Base-by-base conservation (phyloP, 1,139 yeast genomes). In the Protomyces lactucae-debilis region DNA sequence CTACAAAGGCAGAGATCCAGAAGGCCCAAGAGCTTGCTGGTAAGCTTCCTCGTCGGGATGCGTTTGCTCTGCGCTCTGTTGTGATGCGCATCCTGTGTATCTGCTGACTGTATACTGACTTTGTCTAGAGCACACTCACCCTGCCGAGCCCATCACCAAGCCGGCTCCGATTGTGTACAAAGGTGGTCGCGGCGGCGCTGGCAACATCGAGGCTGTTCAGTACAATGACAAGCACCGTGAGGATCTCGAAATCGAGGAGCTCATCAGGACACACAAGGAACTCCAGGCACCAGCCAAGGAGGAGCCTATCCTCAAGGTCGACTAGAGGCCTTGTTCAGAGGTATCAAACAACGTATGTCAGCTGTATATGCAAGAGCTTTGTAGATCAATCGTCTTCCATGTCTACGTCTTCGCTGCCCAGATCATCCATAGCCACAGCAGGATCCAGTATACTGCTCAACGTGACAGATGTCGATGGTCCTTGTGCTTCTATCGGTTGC, bases 151-250 rank as follows among this genome's bases (percentile, higher is more conserved):
- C 23, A 43, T 43, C 14, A 18, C 48, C 48, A 43, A 43, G 48
- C 48, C 48, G 40, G 37, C 57, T 3, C 63, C 56, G 3, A 23
- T 43, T 3, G 63, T 43, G 23, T 59, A 59, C 23, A 59, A 59
- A 21, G 63, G 63, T 9, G 63, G 63, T 16, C 52, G 63, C 2
- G 63, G 63, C 10, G 63, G 63, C 16, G 63, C 63, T 8, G 63
- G 63, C 32, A 59, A 59, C 35, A 59, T 59, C 36, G 63, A 59
- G 39, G 63, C 63, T 39, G 63, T 59, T 6, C 63, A 59, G 43
- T 40, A 55, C 43, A 59, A 59, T 23, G 63, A 59, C 35, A 59
- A 59, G 57, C 45, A 39, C n/a, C 39, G 53, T 16, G 63, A 59
- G 43, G 63, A 59, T 9, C 39, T 37, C 35, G 63, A 59, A 16